Evolutionary conservation across 345 rosid species (phyloP).

Genomic region (Citrus glauca): DNA sequence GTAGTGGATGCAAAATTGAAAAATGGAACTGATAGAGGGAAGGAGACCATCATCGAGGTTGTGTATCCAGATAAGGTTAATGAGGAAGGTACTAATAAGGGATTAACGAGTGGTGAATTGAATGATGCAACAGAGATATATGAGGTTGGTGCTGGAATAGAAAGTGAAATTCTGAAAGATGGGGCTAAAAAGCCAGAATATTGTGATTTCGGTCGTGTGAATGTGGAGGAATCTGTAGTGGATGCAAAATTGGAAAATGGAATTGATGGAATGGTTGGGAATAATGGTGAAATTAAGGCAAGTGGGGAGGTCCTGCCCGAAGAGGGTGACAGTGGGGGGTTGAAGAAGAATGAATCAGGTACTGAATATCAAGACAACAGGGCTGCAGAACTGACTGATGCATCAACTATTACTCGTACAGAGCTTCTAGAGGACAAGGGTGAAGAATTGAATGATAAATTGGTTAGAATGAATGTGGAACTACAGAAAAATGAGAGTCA

Average conservation of each 20-base stretch:
- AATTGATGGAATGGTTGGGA: background rate
- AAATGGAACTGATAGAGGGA: background rate
- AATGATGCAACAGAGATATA: slow-evolving; percentile 28
- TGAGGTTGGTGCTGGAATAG: slow-evolving; percentile 14
- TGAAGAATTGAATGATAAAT: slow-evolving; percentile 18
- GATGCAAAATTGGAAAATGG: slow-evolving; percentile 8
- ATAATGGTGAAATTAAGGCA: slow-evolving; percentile 4
- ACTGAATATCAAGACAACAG: slow-evolving; percentile 9
- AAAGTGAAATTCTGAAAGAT: slow-evolving; percentile 16
- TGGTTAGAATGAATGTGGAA: slow-evolving; percentile 12
- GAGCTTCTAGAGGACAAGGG: slow-evolving; percentile 19
- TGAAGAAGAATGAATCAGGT: slow-evolving; percentile 23
- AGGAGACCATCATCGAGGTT: slow-evolving; percentile 20
- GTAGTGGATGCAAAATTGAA: slow-evolving; percentile 3
- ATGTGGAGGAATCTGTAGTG: slow-evolving; percentile 5
- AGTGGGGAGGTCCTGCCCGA: slow-evolving; percentile 16
- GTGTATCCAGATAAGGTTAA: slow-evolving; percentile 31
- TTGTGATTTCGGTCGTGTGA: slow-evolving; percentile 1
- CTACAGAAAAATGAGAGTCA: slow-evolving; percentile 9
- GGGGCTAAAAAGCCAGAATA: slow-evolving; percentile 4
- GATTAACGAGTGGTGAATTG: slow-evolving; percentile 4
- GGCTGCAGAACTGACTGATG: slow-evolving; percentile 7
- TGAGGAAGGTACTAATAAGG: slow-evolving; percentile 40
- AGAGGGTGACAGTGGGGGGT: slow-evolving; percentile 16
- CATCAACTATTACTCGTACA: slow-evolving; percentile 8